These are phyloP conservation scores for Stereum hirsutum DNA, from an alignment of 1,284 basidiomycete genomes.

Conservation along the genomic window DNA sequence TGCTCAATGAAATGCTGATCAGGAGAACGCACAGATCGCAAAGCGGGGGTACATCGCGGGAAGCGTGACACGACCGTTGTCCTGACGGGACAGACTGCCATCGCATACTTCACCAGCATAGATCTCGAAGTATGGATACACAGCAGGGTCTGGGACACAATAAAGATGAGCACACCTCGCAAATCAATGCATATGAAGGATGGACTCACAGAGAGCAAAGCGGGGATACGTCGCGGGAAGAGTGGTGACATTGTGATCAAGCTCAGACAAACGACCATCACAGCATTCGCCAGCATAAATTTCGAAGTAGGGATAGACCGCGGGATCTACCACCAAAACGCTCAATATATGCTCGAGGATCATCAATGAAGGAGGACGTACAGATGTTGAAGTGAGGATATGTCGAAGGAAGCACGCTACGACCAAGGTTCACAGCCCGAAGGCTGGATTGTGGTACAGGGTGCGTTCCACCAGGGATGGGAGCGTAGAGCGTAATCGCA, in stretches of 20 bases:
- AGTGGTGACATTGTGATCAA: not conserved
- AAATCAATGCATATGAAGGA: not conserved
- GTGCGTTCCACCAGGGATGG: not conserved
- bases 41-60: too few relatives aligned
- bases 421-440: not conserved
- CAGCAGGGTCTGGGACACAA: slow-evolving; percentile 12
- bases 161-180: not conserved
- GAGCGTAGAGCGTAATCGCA: slow-evolving; percentile 5
- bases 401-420: not conserved
- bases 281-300: slow-evolving; percentile 13
- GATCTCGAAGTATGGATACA: slow-evolving; percentile 10
- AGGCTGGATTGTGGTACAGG: not conserved
- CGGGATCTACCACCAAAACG: slow-evolving; percentile 4
- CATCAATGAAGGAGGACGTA: not conserved
- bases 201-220: not conserved
- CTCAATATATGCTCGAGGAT: not conserved
- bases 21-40: too few relatives aligned
- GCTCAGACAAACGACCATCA: slow-evolving; percentile 1
- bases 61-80: too few relatives aligned
- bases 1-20: too few relatives aligned
- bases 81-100: slow-evolving; percentile 1
- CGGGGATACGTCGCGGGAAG: not conserved
- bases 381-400: slow-evolving; percentile 4
- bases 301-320: slow-evolving; percentile 15
- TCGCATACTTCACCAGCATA: slow-evolving; percentile 8